Evolutionary conservation across 176 grass and related monocot species (phyloP), one percentile per base, ranked within the genome.

Genomic region (Raddia guianensis): DNA sequence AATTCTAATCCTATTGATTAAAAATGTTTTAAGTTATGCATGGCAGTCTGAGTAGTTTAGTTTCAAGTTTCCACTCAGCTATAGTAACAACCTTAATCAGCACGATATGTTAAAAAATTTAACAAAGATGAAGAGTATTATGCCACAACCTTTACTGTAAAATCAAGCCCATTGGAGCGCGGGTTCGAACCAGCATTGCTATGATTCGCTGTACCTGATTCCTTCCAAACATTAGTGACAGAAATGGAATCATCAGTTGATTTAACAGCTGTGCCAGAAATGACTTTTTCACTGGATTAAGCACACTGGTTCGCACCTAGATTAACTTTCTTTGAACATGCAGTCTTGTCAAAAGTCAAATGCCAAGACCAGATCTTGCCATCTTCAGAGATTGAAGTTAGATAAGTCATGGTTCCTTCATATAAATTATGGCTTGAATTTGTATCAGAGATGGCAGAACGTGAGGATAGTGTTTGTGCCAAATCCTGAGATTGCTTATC

Each of bases 301-400:
- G 35, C 69, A 84, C 43, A 19, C 80, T 72, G 82, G 74, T 97
- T 87, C 80, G 82, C 87, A 87, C 81, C 76, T 80, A 88, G 69
- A 68, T 76, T 76, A 80, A 75, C 49, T 79, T 83, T 86, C 14
- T 68, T 74, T 60, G 84, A 63, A 69, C 59, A 54, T 64, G 68
- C 55, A 75, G 80, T 46, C 58, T 86, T 90, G 67, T 91, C 88
- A 98, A 89, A 86, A 86, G 76, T 89, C 67, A 98, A 85, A 80
- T 92, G 82, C 95, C 95, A 98, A 51, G 89, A 88, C 92, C 95
- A 98, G 70, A 98, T 87, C 68, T 95, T 98, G 12, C 95, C 95
- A 83, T 98, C 95, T 84, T 98, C 95, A 76, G 92, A 94, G 80
- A 98, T 86, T 7, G 89, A 88, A 4, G 93, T 91, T 48, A 98